Base-by-base conservation (phyloP, 768 basidiomycete genomes). In the Kwoniella botswanensis region DNA sequence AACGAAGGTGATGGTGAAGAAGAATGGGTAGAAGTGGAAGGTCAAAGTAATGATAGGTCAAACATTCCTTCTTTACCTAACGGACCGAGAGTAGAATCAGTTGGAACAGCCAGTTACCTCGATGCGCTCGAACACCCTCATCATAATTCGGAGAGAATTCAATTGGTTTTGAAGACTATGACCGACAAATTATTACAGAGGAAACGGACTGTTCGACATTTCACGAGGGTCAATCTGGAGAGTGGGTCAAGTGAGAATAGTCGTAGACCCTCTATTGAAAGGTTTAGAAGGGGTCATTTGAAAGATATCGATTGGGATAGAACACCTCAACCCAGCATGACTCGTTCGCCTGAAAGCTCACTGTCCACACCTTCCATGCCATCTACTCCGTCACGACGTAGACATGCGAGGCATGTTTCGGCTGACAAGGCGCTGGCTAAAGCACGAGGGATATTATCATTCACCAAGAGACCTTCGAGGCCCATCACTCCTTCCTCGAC, bases 11-110 rank as follows among this genome's bases (percentile, higher is more conserved):
- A 65, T 4, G 74, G 70, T 17, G 78, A 76, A 18, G 71, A 77
- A 13, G 83, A 84, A 1, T 84, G 83, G 83, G 67, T 80, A 64
- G 82, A 81, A 52, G 75, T 84, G 21, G 78, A 78, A 26, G 65
- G 44, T 17, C 60, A 59, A 17, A 44, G 52, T 15, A 53, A 54
- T 44, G 35, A 35, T 35, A 35, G 35, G 35, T 35, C 35, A 35
- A 35, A 35, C 35, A 35, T 35, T 35, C 35, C 35, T 35, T 35
- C 35, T 35, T 35, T 35, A 35, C 21, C 13, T 55, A 46, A 61
- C 35, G 35, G 42, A 53, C 41, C 21, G 46, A 24, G 24, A 46
- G 18, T 24, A n/a, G 26, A 63, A 21, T 64, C 67, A 17, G 64
- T 71, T 18, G 69, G 58, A 18, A 57, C 57, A 15, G 24, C 21